Evolutionary conservation across 2,329 filamentous ascomycete species (phyloP).

Genomic region (Sordariomycetes sp.): DNA sequence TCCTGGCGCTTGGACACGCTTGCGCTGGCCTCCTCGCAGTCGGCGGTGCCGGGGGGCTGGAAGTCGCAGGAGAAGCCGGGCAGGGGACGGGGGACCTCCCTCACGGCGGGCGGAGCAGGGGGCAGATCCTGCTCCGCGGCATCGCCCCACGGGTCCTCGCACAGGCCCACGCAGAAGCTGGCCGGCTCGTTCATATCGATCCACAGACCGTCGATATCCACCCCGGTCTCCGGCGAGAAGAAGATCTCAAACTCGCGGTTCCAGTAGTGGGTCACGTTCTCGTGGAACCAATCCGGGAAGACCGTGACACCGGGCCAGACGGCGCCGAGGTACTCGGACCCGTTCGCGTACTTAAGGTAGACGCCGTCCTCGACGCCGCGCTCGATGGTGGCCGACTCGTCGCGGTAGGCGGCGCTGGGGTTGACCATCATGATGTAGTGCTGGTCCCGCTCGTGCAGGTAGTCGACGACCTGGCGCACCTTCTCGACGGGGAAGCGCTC

Average conservation of each 20-base stretch:
- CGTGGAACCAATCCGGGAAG: conserved; percentile 68
- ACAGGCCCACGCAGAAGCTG: conserved; percentile 16
- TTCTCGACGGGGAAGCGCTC: conserved; percentile 49
- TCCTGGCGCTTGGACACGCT: neutral
- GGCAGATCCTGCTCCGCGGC: conserved; percentile 35
- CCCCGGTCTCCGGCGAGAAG: conserved; percentile 51
- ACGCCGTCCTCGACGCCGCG: conserved; percentile 30
- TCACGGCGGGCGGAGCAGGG: conserved; percentile 49
- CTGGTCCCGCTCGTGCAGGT: conserved; percentile 57
- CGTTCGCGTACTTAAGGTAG: conserved; percentile 41
- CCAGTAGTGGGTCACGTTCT: conserved; percentile 57
- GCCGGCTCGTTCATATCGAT: conserved; percentile 51
- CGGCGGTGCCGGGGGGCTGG: neutral
- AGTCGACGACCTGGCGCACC: conserved; percentile 54
- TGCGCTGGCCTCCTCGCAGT: neutral
- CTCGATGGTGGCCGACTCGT: conserved; percentile 22
- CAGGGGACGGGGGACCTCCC: conserved; percentile 22
- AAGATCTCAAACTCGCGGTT: conserved; percentile 53
- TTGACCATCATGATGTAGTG: conserved; percentile 74
- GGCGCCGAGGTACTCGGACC: conserved; percentile 47
- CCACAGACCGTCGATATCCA: conserved; percentile 70
- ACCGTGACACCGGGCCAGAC: conserved; percentile 67
- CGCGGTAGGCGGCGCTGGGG: conserved; percentile 44
- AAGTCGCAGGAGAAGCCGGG: conserved; percentile 1
- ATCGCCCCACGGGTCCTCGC: conserved; percentile 10